Base-by-base conservation (phyloP, 2,329 filamentous ascomycete species). In the Graphilbum fragrans region DNA sequence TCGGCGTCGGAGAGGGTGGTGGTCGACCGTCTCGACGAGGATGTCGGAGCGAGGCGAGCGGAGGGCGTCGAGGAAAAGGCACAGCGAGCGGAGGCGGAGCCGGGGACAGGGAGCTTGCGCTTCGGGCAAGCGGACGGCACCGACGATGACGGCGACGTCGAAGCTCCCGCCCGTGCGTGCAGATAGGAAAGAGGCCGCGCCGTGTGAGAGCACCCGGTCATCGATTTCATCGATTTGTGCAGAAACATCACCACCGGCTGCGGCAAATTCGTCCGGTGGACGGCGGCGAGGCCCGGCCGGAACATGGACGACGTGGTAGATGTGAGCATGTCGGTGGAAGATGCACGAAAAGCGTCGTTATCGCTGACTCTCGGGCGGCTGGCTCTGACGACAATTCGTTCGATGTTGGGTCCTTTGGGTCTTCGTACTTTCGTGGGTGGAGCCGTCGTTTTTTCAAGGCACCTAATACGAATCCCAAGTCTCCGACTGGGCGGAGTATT, bases 251-350 rank as follows among this genome's bases (percentile, higher is more conserved):
- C 37, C 9, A 19, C 36, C 5, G 36, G 23, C 18, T 20, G 19
- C 20, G n/a, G 17, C 20, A 29, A 8, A 19, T 17, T 29, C 12
- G 16, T 38, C 21, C 41, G 41, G 25, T 29, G 19, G n/a, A 23
- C 41, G 14, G 16, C 38, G 11, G 35, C 33, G n/a, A 43, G 17
- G 25, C 37, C 29, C 8, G 41, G 41, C 20, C 41, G 45, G 37
- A 45, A 36, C 39, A 48, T 43, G 17, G 43, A 35, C 14, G 42
- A 38, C 2, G 43, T 36, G 5, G 49, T 39, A 5, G 47, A 32
- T 22, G 43, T 36, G 5, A 48, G 40, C 46, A 48, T 48, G 35
- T 2, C 18, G 23, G 5, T 5, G n/a, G 36, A n/a, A n/a, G n/a
- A n/a, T n/a, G n/a, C n/a, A n/a, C n/a, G n/a, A n/a, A n/a, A n/a